A percentile compares a stretch with the other conserved stretches of the same genome.
These are phyloP conservation scores for Chlorella ohadii DNA, from an alignment of 139 green algal species.

Conservation along the genomic window DNA sequence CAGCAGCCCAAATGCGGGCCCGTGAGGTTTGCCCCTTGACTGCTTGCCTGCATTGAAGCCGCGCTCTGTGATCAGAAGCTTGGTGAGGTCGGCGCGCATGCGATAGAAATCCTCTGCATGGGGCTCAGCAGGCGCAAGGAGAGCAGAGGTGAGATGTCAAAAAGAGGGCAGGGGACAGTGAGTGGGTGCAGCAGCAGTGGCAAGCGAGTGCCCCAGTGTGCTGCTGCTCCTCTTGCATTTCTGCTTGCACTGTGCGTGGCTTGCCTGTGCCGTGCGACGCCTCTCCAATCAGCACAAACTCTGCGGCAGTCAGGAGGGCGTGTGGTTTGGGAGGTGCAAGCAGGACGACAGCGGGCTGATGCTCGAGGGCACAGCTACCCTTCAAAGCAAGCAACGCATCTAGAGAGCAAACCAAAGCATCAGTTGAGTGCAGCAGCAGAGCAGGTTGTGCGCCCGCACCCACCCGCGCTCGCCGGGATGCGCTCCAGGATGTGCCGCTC, in stretches of 20 bases:
- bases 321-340: neutral
- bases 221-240: too few relatives aligned
- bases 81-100: conserved; percentile 62
- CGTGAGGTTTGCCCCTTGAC: too few relatives aligned
- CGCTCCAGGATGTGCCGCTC: conserved; percentile 2
- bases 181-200: too few relatives aligned
- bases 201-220: neutral
- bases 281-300: conserved; percentile 63
- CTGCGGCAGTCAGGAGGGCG: neutral
- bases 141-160: too few relatives aligned
- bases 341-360: too few relatives aligned
- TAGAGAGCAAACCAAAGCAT: too few relatives aligned
- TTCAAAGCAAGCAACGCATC: too few relatives aligned
- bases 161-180: neutral
- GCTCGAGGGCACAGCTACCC: too few relatives aligned
- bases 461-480: neutral
- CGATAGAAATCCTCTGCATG: conserved; percentile 68
- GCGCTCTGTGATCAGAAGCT: conserved; percentile 53
- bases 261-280: conserved; percentile 67
- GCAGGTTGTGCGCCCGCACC: too few relatives aligned
- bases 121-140: neutral
- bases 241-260: too few relatives aligned
- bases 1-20: too few relatives aligned
- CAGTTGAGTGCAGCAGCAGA: too few relatives aligned
- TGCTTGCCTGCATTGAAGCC: conserved; percentile 28